Evolutionary conservation across 495 filamentous ascomycete genomes (phyloP), one percentile per base, ranked within the genome.

Genomic region (Sabuloglossum arenarium): DNA sequence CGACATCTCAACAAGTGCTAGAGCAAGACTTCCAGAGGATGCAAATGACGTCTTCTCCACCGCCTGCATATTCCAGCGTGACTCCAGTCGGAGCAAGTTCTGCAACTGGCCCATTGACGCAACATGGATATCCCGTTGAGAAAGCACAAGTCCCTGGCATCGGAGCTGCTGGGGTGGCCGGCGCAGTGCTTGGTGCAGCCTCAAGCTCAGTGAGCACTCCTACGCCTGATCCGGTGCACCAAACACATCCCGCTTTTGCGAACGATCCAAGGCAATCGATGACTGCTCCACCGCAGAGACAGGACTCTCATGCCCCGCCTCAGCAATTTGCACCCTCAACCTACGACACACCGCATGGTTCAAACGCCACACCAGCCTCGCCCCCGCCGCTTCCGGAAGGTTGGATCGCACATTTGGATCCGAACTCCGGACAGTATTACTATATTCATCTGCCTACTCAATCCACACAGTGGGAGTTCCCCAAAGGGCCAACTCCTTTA

Each of bases 381-480:
- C 91, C 89, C 10, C 93, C 91, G 6, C 91, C 89, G 12, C 75
- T 98, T 11, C 91, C 91, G 14, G 93, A 97, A 65, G 91, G 93
- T 10, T 98, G 91, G 91, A 97, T 97, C 65, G 89, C 93, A 12
- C 93, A 97, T 63, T 74, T 97, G 6, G 91, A 98, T 64, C 84
- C 85, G 42, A 94, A 81, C 63, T 94, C 88, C 3, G 91, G 93
- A 6, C 91, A 96, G 64, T 98, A 97, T 66, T 98, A 98, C 65
- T 98, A 98, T 65, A 98, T 98, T 59, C 93, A 98, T 66, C 76
- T 98, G 19, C 83, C 91, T 10, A 89, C 91, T 0, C 91, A 96
- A 64, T 86, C 88, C 3, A 98, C 91, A 12, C 91, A 98, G 66
- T 98, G 91, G 91, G 91, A 98, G 61, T 94, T 94, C 63, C 91